These are phyloP conservation scores for Posidonia australis DNA, from an alignment of 106 monocot species.

Conservation along the genomic window DNA sequence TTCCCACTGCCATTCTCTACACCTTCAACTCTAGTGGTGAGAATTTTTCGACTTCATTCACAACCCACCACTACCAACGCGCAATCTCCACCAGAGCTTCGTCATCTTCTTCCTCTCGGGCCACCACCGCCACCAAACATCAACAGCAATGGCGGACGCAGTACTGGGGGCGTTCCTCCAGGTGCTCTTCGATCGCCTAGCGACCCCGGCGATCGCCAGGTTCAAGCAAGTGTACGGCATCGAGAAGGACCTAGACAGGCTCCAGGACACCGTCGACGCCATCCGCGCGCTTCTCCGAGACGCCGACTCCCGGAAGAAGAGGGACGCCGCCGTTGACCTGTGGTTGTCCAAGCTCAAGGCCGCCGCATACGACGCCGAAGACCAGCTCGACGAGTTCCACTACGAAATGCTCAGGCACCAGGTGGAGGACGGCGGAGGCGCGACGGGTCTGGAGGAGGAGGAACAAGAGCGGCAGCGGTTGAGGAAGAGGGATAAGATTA, in stretches of 20 bases:
- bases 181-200: not conserved
- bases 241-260: not conserved
- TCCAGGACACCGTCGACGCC: not conserved
- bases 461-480: not conserved
- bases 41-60: too few relatives aligned
- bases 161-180: not conserved
- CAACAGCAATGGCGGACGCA: not conserved
- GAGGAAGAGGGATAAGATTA: not conserved
- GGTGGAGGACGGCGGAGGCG: not conserved
- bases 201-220: not conserved
- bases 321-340: not conserved
- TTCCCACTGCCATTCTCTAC: too few relatives aligned
- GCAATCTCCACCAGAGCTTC: too few relatives aligned
- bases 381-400: not conserved
- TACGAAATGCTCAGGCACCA: not conserved
- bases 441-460: not conserved
- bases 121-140: too few relatives aligned
- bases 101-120: too few relatives aligned
- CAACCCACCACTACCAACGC: too few relatives aligned
- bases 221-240: not conserved
- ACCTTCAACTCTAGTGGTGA: too few relatives aligned
- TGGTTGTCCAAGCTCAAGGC: not conserved
- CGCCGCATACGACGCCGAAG: constrained; percentile 3
- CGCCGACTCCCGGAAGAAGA: not conserved
- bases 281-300: not conserved